These are phyloP conservation scores for Wakefieldia striispora DNA, from an alignment of 768 basidiomycete genomes.

Conservation along the genomic window DNA sequence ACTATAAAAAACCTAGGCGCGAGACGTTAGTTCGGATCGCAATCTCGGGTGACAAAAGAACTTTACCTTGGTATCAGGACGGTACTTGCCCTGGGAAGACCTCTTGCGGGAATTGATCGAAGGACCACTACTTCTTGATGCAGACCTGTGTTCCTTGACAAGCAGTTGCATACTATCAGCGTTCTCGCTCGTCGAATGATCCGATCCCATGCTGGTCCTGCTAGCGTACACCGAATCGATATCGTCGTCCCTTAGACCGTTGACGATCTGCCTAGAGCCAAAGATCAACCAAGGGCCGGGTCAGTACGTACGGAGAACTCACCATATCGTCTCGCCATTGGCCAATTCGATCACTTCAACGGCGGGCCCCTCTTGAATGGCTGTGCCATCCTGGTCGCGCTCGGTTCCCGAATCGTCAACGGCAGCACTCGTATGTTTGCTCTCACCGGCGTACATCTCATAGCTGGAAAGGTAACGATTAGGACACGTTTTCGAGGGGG, in stretches of 20 bases:
- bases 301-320: constrained; percentile 24
- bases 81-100: constrained; percentile 47
- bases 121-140: constrained; percentile 61
- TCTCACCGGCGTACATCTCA: constrained; percentile 76
- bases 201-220: constrained; percentile 72
- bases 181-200: constrained; percentile 54
- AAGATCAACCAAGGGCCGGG: neutral
- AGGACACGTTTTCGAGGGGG: constrained; percentile 12
- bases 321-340: constrained; percentile 90
- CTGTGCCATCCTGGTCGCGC: constrained; percentile 22
- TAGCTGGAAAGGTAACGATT: constrained; percentile 48
- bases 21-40: constrained; percentile 7
- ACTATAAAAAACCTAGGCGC: constrained; percentile 35
- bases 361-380: constrained; percentile 51
- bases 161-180: constrained; percentile 62
- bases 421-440: constrained; percentile 32
- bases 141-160: constrained; percentile 73
- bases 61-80: constrained; percentile 83
- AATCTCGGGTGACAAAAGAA: constrained; percentile 10
- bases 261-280: constrained; percentile 66
- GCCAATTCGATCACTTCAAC: constrained; percentile 80
- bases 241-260: constrained; percentile 77
- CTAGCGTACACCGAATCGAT: constrained; percentile 64
- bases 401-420: constrained; percentile 35
- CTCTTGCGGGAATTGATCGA: constrained; percentile 65